Conservation (phyloP, 164 flowering plant species). For the Umbilicus rupestris region DNA sequence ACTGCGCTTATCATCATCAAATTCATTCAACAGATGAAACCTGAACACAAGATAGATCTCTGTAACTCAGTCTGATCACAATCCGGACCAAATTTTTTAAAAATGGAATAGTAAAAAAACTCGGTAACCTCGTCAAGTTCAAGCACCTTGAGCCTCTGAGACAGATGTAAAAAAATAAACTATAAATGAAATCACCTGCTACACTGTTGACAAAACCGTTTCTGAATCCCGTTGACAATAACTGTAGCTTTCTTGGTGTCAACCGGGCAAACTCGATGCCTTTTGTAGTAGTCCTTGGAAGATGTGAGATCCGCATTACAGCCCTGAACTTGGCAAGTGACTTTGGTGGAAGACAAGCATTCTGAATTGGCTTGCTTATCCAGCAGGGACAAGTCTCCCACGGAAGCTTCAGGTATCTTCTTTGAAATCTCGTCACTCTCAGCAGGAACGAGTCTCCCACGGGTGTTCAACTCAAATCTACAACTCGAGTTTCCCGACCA, state of each 20-base stretch:
- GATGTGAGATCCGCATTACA: slow-evolving; percentile 14
- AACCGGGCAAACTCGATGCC: slow-evolving; percentile 15
- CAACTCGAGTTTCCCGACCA: background rate
- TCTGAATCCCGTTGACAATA: slow-evolving; percentile 16
- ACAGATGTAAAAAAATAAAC: background rate
- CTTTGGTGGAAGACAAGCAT: background rate
- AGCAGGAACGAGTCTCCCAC: too few relatives aligned
- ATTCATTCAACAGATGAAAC: slow-evolving; percentile 57
- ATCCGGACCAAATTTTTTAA: background rate
- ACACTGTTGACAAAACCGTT: slow-evolving; percentile 15
- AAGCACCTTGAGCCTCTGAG: too few relatives aligned
- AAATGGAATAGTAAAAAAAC: background rate
- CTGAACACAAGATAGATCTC: slow-evolving; percentile 16
- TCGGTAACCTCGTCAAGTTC: background rate
- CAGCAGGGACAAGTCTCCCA: background rate
- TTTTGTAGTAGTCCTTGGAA: slow-evolving; percentile 18
- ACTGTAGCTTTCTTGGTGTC: slow-evolving; percentile 18
- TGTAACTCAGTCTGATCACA: background rate
- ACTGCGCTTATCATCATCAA: slow-evolving; percentile 71
- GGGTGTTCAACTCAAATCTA: slow-evolving; percentile 7
- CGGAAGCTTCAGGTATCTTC: slow-evolving; percentile 5
- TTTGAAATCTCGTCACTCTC: background rate
- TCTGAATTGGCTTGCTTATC: background rate
- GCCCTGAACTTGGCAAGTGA: slow-evolving; percentile 17
- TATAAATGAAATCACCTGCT: background rate